A percentile compares a stretch with the other conserved stretches of the same genome.
Conservation (phyloP, 768 basidiomycete genomes). For the Pisolithus microcarpus region DNA sequence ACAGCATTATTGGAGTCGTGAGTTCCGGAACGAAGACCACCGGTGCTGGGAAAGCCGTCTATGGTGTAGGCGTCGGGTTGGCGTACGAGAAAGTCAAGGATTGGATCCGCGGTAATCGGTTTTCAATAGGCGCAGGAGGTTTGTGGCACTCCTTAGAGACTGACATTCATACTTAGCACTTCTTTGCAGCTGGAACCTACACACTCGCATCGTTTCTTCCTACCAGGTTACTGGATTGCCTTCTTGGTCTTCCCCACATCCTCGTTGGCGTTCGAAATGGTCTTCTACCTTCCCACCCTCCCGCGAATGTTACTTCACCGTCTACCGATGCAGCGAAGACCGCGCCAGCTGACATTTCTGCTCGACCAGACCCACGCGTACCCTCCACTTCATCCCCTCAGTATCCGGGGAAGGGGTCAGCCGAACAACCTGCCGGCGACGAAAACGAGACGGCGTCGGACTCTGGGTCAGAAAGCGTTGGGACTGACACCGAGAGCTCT, state of each 20-base stretch:
- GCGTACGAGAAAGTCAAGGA: conserved; percentile 36
- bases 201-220: conserved; percentile 66
- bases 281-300: conserved; percentile 48
- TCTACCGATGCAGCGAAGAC: conserved; percentile 2
- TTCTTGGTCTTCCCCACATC: conserved; percentile 61
- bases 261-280: conserved; percentile 57
- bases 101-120: conserved; percentile 59
- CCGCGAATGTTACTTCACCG: conserved; percentile 17
- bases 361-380: too few relatives aligned
- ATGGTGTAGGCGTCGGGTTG: conserved; percentile 40
- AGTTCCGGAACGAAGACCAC: conserved; percentile 41
- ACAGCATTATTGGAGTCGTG: conserved; percentile 52
- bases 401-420: not conserved
- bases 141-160: conserved; percentile 15
- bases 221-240: conserved; percentile 49
- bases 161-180: conserved; percentile 6
- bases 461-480: conserved; percentile 61
- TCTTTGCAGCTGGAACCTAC: conserved; percentile 57
- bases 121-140: conserved; percentile 79
- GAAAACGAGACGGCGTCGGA: conserved; percentile 50
- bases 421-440: not conserved
- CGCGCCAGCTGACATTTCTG: conserved; percentile 1
- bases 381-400: not conserved
- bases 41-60: conserved; percentile 33
- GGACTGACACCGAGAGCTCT: conserved; percentile 42